A percentile compares a stretch with the other conserved stretches of the same genome.
These are phyloP conservation scores for Pisolithus thermaeus DNA, from an alignment of 1,284 basidiomycete genomes.

Conservation along the genomic window DNA sequence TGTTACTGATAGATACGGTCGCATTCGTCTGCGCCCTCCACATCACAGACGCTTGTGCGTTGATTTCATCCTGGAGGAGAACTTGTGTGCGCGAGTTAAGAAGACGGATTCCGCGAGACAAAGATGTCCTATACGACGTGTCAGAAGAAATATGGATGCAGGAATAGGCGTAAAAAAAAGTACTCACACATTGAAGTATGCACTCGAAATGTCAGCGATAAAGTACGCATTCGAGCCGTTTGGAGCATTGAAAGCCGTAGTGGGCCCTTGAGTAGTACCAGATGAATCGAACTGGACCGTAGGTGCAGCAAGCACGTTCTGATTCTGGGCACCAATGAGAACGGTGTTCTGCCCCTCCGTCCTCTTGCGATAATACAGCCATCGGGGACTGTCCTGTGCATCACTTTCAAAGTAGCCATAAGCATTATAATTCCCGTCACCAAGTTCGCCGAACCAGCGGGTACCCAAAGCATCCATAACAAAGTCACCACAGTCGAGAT, in stretches of 20 bases:
- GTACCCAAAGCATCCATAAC: constrained; percentile 92
- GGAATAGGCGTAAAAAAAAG: constrained; percentile 4
- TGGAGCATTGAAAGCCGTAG: constrained; percentile 60
- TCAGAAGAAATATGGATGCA: constrained; percentile 8
- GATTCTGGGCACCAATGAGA: constrained; percentile 74
- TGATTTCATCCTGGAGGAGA: constrained; percentile 87
- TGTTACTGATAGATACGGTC: constrained; percentile 44
- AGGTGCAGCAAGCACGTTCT: constrained; percentile 73
- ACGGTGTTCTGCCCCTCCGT: constrained; percentile 98
- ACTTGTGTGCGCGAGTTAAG: constrained; percentile 88
- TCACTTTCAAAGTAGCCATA: constrained; percentile 69
- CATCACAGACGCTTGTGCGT: constrained; percentile 51
- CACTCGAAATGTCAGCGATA: constrained; percentile 72
- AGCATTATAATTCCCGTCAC: constrained; percentile 80
- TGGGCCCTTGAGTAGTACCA: constrained; percentile 73
- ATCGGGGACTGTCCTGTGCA: constrained; percentile 62
- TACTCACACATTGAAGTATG: constrained; percentile 76
- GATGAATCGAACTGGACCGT: constrained; percentile 49
- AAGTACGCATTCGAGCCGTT: constrained; percentile 80
- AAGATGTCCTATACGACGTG: constrained; percentile 41
- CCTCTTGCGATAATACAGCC: constrained; percentile 93
- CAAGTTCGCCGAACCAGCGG: constrained; percentile 95
- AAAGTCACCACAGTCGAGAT: constrained; percentile 91
- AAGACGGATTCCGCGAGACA: constrained; percentile 83
- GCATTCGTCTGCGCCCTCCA: constrained; percentile 98